These are phyloP conservation scores for Microglena sp. DNA, from an alignment of 139 green algal species.

Conservation along the genomic window DNA sequence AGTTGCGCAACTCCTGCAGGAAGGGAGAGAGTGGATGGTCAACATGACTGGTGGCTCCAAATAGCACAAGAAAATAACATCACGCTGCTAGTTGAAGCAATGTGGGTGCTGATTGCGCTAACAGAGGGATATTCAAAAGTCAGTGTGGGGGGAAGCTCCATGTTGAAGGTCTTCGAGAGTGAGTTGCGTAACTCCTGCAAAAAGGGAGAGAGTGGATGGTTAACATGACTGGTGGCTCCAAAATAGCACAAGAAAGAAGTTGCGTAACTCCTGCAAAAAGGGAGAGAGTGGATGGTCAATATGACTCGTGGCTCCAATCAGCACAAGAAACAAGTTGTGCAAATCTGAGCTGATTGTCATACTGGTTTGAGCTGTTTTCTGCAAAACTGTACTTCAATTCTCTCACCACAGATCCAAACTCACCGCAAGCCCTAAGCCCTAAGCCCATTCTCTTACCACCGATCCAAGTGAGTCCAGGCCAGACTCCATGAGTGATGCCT, in stretches of 20 bases:
- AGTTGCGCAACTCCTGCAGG: slow-evolving; percentile 66
- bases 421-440: too few species aligned
- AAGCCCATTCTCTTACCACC: too few species aligned
- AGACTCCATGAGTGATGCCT: slow-evolving; percentile 55
- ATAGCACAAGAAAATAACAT: background rate
- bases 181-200: slow-evolving; percentile 64
- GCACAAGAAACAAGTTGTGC: slow-evolving; percentile 35
- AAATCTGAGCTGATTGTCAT: too few species aligned
- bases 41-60: background rate
- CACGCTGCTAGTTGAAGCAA: background rate
- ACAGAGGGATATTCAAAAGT: slow-evolving; percentile 74
- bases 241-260: slow-evolving; percentile 18
- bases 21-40: background rate
- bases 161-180: slow-evolving; percentile 36
- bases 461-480: slow-evolving; percentile 64
- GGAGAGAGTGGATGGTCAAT: background rate
- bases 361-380: too few species aligned
- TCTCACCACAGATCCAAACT: too few species aligned
- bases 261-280: slow-evolving; percentile 65
- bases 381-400: too few species aligned
- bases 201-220: background rate
- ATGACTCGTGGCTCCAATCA: background rate
- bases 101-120: background rate
- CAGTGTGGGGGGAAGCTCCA: slow-evolving; percentile 66
- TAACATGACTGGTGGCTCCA: background rate